Base-by-base conservation (phyloP, 2,329 filamentous ascomycete genomes). In the Acrodontium crateriforme region DNA sequence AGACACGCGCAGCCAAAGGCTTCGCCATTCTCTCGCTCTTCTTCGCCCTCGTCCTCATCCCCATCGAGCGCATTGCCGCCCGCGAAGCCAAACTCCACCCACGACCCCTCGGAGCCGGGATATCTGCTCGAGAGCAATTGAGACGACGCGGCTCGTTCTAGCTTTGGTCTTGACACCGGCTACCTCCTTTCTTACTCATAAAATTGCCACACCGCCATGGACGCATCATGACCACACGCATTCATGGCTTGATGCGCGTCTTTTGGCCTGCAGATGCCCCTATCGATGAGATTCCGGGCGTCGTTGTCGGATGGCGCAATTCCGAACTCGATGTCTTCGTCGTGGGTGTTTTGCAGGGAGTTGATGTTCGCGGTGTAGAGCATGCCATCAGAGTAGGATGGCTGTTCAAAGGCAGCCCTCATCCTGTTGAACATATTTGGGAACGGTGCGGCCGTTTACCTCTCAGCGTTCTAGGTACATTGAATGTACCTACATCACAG, bases 251-350 rank as follows among this genome's bases (percentile, higher is more conserved):
- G 64, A 83, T 95, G 76, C 83, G 89, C 65, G 76, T 98, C 62
- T 95, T 98, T 63, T 98, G 89, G 89, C 91, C 89, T 47, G 79
- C 79, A 49, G 85, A 67, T 59, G 74, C 82, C 48, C 67, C 71
- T 30, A 69, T 66, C 54, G 79, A 76, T 30, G 70, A 73, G 42
- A 65, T 71, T 32, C 72, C 82, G 22, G 89, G 87, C 24, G 80
- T 94, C 35, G 74, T 98, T 39, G 80, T 98, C 25, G 89, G 89
- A 48, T 98, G 87, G 83, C 74, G 79, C 47, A 98, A 98, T 55
- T 94, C 87, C 19, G 76, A 78, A 25, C 63, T 84, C 28, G 89
- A 98, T 56, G 65, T 95, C 25, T 79, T 95, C 46, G 85, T 95
- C 19, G 74, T 95, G 27, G 77, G 83, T 15, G 71, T 95, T 25